Evolutionary conservation across 2,329 filamentous ascomycete genomes (phyloP), one percentile per base, ranked within the genome.

Genomic region (Calonectria leucothoes): DNA sequence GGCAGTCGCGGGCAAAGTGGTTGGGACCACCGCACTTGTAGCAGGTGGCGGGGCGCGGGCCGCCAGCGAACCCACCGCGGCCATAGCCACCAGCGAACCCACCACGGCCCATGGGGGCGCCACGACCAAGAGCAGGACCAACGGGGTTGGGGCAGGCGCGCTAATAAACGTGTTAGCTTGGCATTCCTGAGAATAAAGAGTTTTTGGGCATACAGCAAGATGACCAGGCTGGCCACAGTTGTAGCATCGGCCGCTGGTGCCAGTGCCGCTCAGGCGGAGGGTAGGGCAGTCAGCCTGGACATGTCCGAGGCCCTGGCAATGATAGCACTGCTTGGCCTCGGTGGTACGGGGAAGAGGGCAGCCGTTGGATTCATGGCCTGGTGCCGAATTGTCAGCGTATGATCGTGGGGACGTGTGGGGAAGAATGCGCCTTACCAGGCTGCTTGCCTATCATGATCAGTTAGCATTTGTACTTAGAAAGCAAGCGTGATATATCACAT

Each of bases 261-360:
- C 91, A 80, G 93, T 94, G 78, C 94, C 96, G 86, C 93, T 98
- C 85, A 99, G 87, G 80, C 97, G 95, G 77, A 99, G 92, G 75
- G 97, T 98, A 82, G 97, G 97, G 91, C 97, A 99, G 86, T 99
- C 97, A 80, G 97, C 97, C 89, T 99, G 97, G 82, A 99, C 97
- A 85, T 99, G 97, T 79, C 97, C 97, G 75, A 98, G 92, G 73
- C 97, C 97, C 89, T 98, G 97, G 91, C 97, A 99, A 89, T 98
- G 97, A 86, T 99, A 99, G 92, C 97, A 99, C 90, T 99, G 97
- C 93, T 99, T 99, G 67, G 95, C 95, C 88, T 99, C 97, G 77
- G 97, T 98, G 75, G 96, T 98, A 86, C 97, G 94, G 82, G 97
- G 97, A 83, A 96, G 93, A 81, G 97, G 97, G 91, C 97, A 99